Evolutionary conservation across 495 filamentous ascomycete species (phyloP).

Genomic region (Gamarada debralockiae): DNA sequence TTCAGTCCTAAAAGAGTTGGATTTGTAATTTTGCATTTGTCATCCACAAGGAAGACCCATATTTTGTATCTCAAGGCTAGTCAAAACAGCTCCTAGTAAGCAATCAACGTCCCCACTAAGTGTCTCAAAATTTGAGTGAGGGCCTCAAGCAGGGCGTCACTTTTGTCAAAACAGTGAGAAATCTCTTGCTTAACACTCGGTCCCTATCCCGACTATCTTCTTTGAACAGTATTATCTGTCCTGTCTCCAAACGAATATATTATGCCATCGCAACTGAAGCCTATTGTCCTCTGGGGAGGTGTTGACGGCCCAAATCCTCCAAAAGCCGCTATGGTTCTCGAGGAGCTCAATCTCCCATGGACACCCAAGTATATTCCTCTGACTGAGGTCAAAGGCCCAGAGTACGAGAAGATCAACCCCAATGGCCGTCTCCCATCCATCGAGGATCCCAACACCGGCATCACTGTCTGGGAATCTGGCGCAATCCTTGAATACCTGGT

Average conservation of each 20-base stretch:
- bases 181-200: no score
- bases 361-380: conserved; percentile 33
- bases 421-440: conserved; percentile 62
- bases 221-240: not conserved
- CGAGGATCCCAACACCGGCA: conserved; percentile 31
- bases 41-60: not conserved
- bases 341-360: conserved; percentile 60
- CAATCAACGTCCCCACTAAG: no score
- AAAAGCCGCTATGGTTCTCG: conserved; percentile 61
- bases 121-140: not conserved
- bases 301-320: conserved; percentile 53
- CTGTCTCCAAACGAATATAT: not conserved
- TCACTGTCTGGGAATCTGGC: conserved; percentile 50
- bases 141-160: not conserved
- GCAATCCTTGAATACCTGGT: conserved; percentile 71
- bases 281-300: conserved; percentile 38
- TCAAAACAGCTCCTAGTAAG: not conserved
- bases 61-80: not conserved
- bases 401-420: conserved; percentile 58
- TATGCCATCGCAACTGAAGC: conserved; percentile 23
- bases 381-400: conserved; percentile 51
- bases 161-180: no score
- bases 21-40: not conserved
- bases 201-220: not conserved
- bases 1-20: no score